Evolutionary conservation across 805 yeast species (phyloP).

Genomic region (Suhomyces emberorum): DNA sequence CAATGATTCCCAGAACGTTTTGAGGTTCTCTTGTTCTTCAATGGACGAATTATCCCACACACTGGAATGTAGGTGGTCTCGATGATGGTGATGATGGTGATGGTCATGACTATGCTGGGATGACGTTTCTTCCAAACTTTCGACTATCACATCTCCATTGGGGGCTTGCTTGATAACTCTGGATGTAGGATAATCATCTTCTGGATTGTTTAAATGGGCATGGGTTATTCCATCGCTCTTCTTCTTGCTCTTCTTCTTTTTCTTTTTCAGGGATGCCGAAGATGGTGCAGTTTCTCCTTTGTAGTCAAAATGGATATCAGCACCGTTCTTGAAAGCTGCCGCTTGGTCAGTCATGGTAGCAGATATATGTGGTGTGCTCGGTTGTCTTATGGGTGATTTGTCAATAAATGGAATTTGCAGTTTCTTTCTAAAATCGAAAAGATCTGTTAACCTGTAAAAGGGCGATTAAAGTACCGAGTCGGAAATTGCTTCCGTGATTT

Average conservation of each 20-base stretch:
- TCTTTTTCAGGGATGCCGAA: constrained; percentile 20
- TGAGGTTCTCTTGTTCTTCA: constrained; percentile 51
- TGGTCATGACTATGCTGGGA: constrained; percentile 1
- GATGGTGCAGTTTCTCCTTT: constrained; percentile 7
- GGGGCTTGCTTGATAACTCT: constrained; percentile 66
- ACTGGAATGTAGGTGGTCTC: constrained; percentile 13
- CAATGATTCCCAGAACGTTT: constrained; percentile 64
- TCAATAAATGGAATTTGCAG: too few species aligned
- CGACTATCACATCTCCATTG: constrained; percentile 76
- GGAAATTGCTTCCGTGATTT: too few species aligned
- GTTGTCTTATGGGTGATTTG: too few species aligned
- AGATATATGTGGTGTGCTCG: too few species aligned
- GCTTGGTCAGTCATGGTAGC: background rate
- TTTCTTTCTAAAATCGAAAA: too few species aligned
- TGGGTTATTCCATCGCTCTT: constrained; percentile 15
- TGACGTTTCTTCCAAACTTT: constrained; percentile 44
- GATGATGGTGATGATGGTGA: constrained; percentile 6
- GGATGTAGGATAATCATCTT: constrained; percentile 67
- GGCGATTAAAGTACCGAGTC: too few species aligned
- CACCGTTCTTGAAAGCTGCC: constrained; percentile 26
- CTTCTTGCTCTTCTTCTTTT: constrained; percentile 22
- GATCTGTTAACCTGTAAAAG: too few species aligned
- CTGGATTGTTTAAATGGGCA: constrained; percentile 52
- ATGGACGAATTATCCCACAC: constrained; percentile 47
- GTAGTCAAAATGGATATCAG: constrained; percentile 32